A percentile compares a stretch with the other conserved stretches of the same genome.
These are phyloP conservation scores for Nadsonia commutata DNA, from an alignment of 1,139 yeast genomes.

Conservation along the genomic window DNA sequence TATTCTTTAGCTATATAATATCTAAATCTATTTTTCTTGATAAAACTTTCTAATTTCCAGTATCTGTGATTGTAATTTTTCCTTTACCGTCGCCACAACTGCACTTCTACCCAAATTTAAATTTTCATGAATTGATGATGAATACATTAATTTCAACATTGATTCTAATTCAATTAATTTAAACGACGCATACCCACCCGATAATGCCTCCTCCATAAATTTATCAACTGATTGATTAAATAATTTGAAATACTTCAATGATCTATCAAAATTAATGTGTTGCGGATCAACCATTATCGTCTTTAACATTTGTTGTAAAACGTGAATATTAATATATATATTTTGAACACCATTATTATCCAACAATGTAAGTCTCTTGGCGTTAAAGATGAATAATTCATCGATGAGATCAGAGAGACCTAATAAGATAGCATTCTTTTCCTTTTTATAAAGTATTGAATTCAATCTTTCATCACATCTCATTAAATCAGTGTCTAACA, in stretches of 20 bases:
- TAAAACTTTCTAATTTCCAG: neutral
- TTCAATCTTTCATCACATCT: constrained; percentile 30
- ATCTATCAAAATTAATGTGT: constrained; percentile 41
- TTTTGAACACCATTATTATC: constrained; percentile 56
- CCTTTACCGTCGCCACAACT: neutral
- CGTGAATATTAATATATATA: constrained; percentile 51
- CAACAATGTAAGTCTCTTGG: constrained; percentile 39
- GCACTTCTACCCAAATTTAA: neutral
- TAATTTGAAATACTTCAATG: constrained; percentile 45
- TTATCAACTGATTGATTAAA: constrained; percentile 23
- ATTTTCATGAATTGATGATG: neutral
- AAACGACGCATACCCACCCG: neutral
- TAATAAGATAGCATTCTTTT: constrained; percentile 20
- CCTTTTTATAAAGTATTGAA: constrained; percentile 18
- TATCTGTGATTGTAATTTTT: neutral
- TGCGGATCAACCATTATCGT: constrained; percentile 44
- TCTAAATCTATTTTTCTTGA: neutral
- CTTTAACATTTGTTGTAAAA: constrained; percentile 63
- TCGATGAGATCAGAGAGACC: constrained; percentile 51
- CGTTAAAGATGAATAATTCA: constrained; percentile 43
- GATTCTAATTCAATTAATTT: neutral
- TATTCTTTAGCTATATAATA: neutral
- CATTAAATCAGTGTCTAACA: constrained; percentile 45
- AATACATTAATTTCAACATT: neutral
- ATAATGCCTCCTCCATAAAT: constrained; percentile 10